Percentiles rank a stretch among this genome's conserved stretches.
phyloP scores from a whole-genome alignment of 2,329 filamentous ascomycete genomes.

The Penicillium rolfsii region DNA sequence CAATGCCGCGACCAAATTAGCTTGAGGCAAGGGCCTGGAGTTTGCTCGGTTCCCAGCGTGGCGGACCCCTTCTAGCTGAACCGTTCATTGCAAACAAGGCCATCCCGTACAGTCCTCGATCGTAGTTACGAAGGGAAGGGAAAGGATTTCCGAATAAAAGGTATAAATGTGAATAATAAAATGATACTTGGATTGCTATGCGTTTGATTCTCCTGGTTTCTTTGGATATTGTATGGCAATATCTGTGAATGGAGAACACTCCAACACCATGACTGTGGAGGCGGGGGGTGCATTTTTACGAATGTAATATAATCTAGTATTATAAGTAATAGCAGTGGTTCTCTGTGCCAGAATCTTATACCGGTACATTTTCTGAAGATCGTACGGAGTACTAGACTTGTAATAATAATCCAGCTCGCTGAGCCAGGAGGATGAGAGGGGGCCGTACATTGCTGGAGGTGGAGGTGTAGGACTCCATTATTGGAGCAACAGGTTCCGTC shows the following conservation, averaged over 20 bases:
- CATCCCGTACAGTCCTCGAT: slow-evolving; percentile 9
- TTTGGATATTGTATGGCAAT: neutral
- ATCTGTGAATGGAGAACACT: neutral
- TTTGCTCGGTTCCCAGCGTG: slow-evolving; percentile 26
- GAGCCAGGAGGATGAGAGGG: slow-evolving; percentile 9
- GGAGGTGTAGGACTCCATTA: slow-evolving; percentile 5
- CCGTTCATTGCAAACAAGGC: slow-evolving; percentile 26
- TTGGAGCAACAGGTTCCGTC: slow-evolving; percentile 8
- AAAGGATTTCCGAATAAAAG: neutral
- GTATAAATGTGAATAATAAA: neutral
- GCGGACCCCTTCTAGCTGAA: slow-evolving; percentile 24
- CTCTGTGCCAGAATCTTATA: neutral
- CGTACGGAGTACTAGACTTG: neutral
- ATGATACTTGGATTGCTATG: neutral
- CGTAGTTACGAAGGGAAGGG: neutral
- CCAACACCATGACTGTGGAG: neutral
- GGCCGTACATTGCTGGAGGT: neutral
- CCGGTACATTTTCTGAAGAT: slow-evolving; percentile 10
- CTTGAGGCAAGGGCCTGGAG: slow-evolving; percentile 21
- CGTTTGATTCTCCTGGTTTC: neutral
- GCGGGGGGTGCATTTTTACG: neutral
- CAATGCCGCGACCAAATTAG: slow-evolving; percentile 14
- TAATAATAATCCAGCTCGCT: slow-evolving; percentile 3
- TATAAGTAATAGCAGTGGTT: neutral
- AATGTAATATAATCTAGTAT: neutral